Evolutionary conservation across 441 rosid genomes (phyloP), one percentile per base, ranked within the genome.

Genomic region (Bocquillonia castaneifolia): DNA sequence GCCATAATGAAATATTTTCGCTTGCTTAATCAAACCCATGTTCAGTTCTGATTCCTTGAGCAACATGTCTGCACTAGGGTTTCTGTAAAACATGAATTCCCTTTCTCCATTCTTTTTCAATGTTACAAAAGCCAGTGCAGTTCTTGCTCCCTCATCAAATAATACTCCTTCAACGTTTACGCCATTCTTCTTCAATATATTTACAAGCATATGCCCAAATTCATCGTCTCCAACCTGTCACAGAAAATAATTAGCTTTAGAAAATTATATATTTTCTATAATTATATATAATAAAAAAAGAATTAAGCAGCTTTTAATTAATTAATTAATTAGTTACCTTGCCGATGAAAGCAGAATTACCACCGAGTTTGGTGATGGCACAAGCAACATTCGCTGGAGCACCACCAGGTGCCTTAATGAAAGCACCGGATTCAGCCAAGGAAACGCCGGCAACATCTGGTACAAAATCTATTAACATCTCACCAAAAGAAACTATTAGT

Each of bases 341-440:
- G 74, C 96, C 93, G 3, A 90, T 70, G 71, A 90, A 87, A 28
- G 91, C 90, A 0, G 91, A 82, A 66, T 66, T 74, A 22, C 93
- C 93, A 18, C 93, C 93, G 17, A 86, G 91, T 68, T 78, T 87
- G 62, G 83, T 50, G 72, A 90, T 83, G 73, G 93, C 93, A 68
- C 92, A 88, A 0, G 96, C 96, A 51, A 90, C 93, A 63, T 90
- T 86, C n/a, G 96, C 96, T 0, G 90, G 93, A 28, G 96, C 93
- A 31, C 93, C 93, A 0, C 96, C 93, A 26, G 90, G 88, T 10
- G 96, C 93, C 76, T 86, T 90, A 54, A 86, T 64, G 59, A 87
- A 87, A 13, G 75, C 93, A 5, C 74, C 62, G 25, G 93, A 88
- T 50, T 90, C 88, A 2, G 91, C 96, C 65, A 83, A 67, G 61